Evolutionary conservation across 2,329 filamentous ascomycete genomes (phyloP).

Genomic region (Diaporthe australafricana): DNA sequence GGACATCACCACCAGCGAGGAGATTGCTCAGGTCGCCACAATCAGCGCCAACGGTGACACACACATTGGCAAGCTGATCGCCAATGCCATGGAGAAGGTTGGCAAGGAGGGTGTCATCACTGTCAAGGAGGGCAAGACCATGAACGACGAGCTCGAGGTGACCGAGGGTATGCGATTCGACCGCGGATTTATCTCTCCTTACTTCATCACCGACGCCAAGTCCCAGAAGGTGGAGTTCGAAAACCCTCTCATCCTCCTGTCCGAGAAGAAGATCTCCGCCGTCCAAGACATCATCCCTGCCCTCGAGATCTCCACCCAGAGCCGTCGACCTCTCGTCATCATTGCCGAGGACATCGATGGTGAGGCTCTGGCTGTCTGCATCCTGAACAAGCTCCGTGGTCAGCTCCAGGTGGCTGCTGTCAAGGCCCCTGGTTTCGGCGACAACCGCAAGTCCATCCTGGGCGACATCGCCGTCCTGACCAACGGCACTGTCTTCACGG

Average conservation of each 20-base stretch:
- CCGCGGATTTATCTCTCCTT: constrained; percentile 97
- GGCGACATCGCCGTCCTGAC: constrained; percentile 96
- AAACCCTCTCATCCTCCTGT: constrained; percentile 98
- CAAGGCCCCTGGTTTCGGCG: constrained; percentile 98
- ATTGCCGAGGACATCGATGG: constrained; percentile 99
- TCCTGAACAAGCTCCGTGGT: constrained; percentile 99
- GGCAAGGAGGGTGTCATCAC: constrained; percentile 99
- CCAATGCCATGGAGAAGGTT: constrained; percentile 99
- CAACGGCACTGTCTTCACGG: constrained; percentile 96
- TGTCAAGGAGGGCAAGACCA: constrained; percentile 99
- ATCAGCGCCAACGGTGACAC: constrained; percentile 98
- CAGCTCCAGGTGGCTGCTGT: constrained; percentile 98
- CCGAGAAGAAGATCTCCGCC: constrained; percentile 99
- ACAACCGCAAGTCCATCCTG: constrained; percentile 99
- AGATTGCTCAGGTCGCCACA: constrained; percentile 98
- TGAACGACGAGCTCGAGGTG: constrained; percentile 96
- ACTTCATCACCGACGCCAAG: constrained; percentile 99
- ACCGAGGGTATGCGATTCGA: constrained; percentile 99
- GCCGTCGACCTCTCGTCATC: constrained; percentile 95
- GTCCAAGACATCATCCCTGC: constrained; percentile 99
- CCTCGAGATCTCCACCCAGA: constrained; percentile 95
- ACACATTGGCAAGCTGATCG: constrained; percentile 95
- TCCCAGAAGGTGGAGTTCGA: constrained; percentile 99
- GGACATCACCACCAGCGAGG: constrained; percentile 96
- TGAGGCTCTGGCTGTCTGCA: constrained; percentile 98